Percentiles rank a stretch among this genome's conserved stretches.
Conservation (phyloP, 108 stramenopile species). For the Nannochloropsis gaditana region DNA sequence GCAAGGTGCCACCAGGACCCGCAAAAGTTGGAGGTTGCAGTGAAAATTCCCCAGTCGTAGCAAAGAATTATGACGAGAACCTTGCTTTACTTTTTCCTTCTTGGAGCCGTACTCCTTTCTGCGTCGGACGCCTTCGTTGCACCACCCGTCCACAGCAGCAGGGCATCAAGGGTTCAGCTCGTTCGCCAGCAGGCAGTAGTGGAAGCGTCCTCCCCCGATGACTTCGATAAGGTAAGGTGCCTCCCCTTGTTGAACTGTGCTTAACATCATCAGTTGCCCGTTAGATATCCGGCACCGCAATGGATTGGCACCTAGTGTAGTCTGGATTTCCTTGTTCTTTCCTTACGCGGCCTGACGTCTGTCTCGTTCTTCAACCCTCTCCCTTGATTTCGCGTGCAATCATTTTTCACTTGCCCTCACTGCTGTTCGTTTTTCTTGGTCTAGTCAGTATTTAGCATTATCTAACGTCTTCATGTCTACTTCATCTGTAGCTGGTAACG, state of each 20-base stretch:
- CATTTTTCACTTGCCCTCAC: slow-evolving; percentile 58
- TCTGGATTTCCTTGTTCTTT: neutral
- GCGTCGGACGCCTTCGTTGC: neutral
- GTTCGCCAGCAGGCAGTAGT: neutral
- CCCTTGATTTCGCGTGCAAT: neutral
- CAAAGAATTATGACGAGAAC: neutral
- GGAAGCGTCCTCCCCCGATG: neutral
- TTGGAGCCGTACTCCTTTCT: neutral
- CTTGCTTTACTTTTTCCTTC: neutral
- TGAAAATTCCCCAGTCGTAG: no score
- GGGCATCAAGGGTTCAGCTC: neutral
- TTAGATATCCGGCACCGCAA: neutral
- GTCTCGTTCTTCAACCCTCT: neutral
- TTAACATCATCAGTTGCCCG: neutral
- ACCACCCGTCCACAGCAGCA: neutral
- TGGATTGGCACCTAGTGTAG: neutral
- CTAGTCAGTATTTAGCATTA: no score
- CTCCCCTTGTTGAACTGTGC: neutral
- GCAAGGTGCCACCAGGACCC: no score
- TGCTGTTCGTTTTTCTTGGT: no score
- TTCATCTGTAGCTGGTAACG: slow-evolving; percentile 50
- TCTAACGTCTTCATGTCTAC: no score
- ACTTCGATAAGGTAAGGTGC: neutral
- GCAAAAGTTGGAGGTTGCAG: no score
- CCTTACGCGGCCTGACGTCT: neutral